Conservation (phyloP, 2,329 filamentous ascomycete species). For the Ilyonectria mors-panacis region DNA sequence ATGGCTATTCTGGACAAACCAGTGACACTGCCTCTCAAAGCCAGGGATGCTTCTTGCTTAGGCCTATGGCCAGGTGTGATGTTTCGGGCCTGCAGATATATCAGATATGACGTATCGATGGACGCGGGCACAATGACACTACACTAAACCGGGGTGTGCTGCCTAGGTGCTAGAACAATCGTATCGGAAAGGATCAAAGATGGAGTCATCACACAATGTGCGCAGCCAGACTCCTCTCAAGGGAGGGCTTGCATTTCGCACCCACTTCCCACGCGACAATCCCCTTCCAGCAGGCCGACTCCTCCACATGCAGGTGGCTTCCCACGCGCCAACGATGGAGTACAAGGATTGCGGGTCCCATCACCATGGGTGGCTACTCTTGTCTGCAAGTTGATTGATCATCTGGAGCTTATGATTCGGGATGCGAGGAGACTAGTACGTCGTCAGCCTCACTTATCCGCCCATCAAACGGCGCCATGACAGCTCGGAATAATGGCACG, state of each 20-base stretch:
- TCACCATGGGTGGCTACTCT: too few relatives aligned
- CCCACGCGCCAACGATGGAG: constrained; percentile 6
- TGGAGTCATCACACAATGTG: background rate
- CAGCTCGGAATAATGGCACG: background rate
- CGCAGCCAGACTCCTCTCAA: background rate
- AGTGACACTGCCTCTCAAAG: background rate
- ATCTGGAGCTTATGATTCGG: background rate
- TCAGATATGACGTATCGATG: background rate
- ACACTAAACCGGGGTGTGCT: background rate
- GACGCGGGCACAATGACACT: background rate
- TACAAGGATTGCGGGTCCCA: constrained; percentile 1
- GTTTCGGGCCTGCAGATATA: background rate
- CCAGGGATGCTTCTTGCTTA: background rate
- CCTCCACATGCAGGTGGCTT: background rate
- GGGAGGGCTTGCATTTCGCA: constrained; percentile 2
- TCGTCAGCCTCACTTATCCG: constrained; percentile 24
- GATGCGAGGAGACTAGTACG: background rate
- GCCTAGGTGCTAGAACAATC: background rate
- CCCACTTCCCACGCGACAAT: constrained; percentile 5
- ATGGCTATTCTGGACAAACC: background rate
- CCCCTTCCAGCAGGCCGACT: too few relatives aligned
- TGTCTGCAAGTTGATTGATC: background rate
- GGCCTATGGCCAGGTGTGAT: constrained; percentile 1
- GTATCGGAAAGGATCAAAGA: background rate
- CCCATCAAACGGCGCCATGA: background rate